Percentiles rank a stretch among this genome's conserved stretches.
Conservation (phyloP, 2,329 filamentous ascomycete genomes). For the Fusarium solani-melongenae region DNA sequence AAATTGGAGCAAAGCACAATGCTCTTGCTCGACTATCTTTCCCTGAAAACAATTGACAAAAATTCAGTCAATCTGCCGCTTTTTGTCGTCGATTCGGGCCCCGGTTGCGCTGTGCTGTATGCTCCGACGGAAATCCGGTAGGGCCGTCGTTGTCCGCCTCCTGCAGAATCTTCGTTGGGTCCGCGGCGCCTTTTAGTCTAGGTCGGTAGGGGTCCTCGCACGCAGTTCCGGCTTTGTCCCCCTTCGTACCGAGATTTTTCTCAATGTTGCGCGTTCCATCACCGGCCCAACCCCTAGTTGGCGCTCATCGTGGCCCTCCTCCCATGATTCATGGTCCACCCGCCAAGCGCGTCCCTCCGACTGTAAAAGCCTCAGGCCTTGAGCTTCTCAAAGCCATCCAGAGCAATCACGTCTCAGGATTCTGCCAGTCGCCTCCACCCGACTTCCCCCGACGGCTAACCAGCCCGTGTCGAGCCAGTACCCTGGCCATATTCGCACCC, state of each 20-base stretch:
- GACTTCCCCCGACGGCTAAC: conserved; percentile 49
- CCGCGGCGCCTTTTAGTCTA: conserved; percentile 28
- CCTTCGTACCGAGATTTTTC: conserved; percentile 43
- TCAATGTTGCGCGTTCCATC: conserved; percentile 45
- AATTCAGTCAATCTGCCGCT: neutral
- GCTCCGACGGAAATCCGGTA: conserved; percentile 41
- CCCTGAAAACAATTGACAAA: neutral
- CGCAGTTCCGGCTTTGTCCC: conserved; percentile 40
- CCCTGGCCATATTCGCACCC: conserved; percentile 45
- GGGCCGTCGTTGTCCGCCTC: conserved; percentile 42
- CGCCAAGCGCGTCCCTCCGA: conserved; percentile 45
- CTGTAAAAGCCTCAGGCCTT: conserved; percentile 50
- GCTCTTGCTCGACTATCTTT: neutral
- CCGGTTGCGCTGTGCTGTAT: neutral
- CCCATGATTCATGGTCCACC: conserved; percentile 51
- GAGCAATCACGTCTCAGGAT: conserved; percentile 45
- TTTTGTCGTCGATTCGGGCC: neutral
- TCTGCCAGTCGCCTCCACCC: conserved; percentile 47
- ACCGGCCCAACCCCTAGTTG: conserved; percentile 38
- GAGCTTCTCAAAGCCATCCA: conserved; percentile 36
- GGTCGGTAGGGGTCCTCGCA: conserved; percentile 34
- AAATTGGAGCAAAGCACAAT: neutral
- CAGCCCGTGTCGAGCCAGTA: conserved; percentile 41
- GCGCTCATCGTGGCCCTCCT: conserved; percentile 35
- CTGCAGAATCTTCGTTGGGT: conserved; percentile 30